Conservation (phyloP, 1,139 yeast genomes). For the Chernovozyma sophiae-reginae region DNA sequence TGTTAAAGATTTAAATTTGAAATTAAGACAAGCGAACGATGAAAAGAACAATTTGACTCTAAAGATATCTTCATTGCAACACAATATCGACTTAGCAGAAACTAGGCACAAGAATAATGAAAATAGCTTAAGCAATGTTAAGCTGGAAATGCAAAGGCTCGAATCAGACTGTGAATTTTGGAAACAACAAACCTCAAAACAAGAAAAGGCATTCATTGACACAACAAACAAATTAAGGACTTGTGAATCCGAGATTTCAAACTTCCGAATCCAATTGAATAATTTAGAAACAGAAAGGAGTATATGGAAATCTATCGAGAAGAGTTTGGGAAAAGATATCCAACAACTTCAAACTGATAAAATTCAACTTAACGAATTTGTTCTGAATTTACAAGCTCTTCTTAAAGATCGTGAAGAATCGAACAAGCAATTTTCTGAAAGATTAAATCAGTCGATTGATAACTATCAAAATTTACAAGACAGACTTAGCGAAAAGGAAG, state of each 20-base stretch:
- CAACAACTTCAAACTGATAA: constrained; percentile 56
- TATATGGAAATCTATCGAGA: constrained; percentile 46
- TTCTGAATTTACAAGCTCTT: constrained; percentile 58
- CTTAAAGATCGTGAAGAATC: constrained; percentile 61
- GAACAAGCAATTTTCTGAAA: constrained; percentile 46
- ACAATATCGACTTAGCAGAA: constrained; percentile 32
- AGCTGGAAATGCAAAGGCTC: constrained; percentile 46
- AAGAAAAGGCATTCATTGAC: constrained; percentile 48
- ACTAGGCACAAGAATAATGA: constrained; percentile 28
- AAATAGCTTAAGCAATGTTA: constrained; percentile 39
- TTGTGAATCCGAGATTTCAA: constrained; percentile 48
- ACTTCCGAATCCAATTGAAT: constrained; percentile 42
- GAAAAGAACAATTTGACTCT: constrained; percentile 30
- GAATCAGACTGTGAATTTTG: constrained; percentile 40
- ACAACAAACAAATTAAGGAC: constrained; percentile 57
- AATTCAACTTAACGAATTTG: constrained; percentile 52
- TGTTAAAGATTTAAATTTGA: constrained; percentile 23
- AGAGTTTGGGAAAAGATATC: constrained; percentile 53
- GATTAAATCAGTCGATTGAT: constrained; percentile 48
- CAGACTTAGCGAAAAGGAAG: constrained; percentile 49
- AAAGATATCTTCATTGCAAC: constrained; percentile 26
- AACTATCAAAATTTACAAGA: constrained; percentile 50
- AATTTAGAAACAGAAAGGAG: constrained; percentile 55
- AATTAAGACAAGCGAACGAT: constrained; percentile 22
- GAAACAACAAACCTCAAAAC: constrained; percentile 54